These are phyloP conservation scores for Endocladia muricata DNA, from an alignment of 31 red algal species.

Conservation along the genomic window DNA sequence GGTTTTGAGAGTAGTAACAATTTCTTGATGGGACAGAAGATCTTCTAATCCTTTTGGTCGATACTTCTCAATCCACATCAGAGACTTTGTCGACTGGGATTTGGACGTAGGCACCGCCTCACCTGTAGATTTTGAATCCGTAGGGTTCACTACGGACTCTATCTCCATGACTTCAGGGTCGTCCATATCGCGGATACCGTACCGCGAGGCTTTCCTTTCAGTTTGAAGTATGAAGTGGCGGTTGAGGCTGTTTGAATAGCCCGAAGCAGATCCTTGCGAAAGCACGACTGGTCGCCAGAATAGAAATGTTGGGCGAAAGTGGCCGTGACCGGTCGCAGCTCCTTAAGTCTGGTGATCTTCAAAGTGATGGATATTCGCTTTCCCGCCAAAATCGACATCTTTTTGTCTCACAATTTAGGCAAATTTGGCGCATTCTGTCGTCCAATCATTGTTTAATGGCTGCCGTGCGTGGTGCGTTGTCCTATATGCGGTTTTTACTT, in stretches of 20 bases:
- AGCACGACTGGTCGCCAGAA: neutral
- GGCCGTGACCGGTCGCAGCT: neutral
- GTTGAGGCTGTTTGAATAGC: neutral
- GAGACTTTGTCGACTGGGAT: neutral
- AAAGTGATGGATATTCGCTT: neutral
- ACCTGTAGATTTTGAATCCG: neutral
- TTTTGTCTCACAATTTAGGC: neutral
- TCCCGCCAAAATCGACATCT: neutral
- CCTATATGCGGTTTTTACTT: too few species aligned
- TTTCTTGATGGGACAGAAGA: constrained; percentile 87
- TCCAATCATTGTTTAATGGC: too few species aligned
- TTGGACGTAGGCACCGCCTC: neutral
- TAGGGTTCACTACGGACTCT: neutral
- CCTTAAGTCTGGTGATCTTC: neutral
- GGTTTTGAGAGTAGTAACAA: constrained; percentile 71
- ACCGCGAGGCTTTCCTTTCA: neutral
- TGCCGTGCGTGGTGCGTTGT: too few species aligned
- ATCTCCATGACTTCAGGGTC: constrained; percentile 11
- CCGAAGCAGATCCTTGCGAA: neutral
- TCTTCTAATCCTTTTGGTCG: constrained; percentile 52
- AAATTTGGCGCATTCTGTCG: too few species aligned
- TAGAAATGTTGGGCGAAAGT: neutral
- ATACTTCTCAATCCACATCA: constrained; percentile 20
- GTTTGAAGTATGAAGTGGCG: neutral
- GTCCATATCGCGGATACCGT: neutral